Conservation (phyloP, 805 yeast genomes). For the Myxozyma neotropica region DNA sequence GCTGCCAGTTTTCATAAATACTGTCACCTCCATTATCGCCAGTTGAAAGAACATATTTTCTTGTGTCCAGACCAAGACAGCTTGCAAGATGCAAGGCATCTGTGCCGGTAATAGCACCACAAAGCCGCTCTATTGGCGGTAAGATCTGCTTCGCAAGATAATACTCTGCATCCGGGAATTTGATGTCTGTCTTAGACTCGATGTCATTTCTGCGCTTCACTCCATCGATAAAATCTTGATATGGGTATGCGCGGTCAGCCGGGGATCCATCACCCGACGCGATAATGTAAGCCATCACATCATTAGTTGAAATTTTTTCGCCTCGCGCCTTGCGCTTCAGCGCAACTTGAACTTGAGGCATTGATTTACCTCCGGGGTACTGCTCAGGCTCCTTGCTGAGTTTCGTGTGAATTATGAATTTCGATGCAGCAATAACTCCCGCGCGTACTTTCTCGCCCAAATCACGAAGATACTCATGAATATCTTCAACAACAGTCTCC, state of each 20-base stretch:
- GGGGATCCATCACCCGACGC: conserved; percentile 45
- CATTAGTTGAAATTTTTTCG: conserved; percentile 83
- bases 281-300: conserved; percentile 84
- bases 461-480: conserved; percentile 70
- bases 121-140: conserved; percentile 85
- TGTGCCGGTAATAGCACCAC: conserved; percentile 83
- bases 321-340: conserved; percentile 78
- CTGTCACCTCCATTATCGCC: conserved; percentile 42
- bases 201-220: conserved; percentile 5
- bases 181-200: neutral
- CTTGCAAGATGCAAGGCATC: conserved; percentile 78
- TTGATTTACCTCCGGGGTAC: conserved; percentile 76
- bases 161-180: conserved; percentile 63
- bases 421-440: conserved; percentile 64
- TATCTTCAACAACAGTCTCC: conserved; percentile 63
- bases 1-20: conserved; percentile 49
- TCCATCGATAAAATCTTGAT: conserved; percentile 58
- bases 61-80: conserved; percentile 75
- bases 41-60: conserved; percentile 54
- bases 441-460: conserved; percentile 59
- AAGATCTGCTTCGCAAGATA: conserved; percentile 87
- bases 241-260: conserved; percentile 83
- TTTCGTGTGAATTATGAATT: conserved; percentile 79
- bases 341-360: conserved; percentile 90
- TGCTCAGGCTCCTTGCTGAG: conserved; percentile 85